Percentiles rank a stretch among this genome's conserved stretches.
Conservation (phyloP, 1,284 basidiomycete genomes). For the Rhodotorula sp. region DNA sequence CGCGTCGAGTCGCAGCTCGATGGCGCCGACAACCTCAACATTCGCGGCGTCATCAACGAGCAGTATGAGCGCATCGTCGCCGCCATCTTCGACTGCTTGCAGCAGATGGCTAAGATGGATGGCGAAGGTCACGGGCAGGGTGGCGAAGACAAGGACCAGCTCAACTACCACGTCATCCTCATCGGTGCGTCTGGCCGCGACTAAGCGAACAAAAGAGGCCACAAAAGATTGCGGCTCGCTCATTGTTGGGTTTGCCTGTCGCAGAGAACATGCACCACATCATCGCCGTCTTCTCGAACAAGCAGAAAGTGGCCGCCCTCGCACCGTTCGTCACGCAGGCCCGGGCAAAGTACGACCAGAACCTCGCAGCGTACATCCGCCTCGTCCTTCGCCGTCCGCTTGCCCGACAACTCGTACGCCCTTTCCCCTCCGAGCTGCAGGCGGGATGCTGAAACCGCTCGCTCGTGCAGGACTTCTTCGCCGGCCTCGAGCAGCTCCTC, state of each 20-base stretch:
- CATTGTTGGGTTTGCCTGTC: background rate
- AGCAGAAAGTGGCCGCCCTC: conserved; percentile 53
- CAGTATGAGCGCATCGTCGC: conserved; percentile 86
- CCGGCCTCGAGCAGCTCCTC: conserved; percentile 82
- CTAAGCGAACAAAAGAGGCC: no score
- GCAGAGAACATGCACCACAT: conserved; percentile 96
- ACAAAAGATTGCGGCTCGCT: background rate
- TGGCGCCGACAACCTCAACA: conserved; percentile 71
- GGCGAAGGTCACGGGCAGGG: conserved; percentile 52
- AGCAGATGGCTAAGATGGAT: conserved; percentile 91
- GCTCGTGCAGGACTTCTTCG: conserved; percentile 80
- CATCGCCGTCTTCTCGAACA: conserved; percentile 55
- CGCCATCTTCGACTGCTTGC: conserved; percentile 86
- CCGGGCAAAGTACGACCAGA: conserved; percentile 82
- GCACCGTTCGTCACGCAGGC: conserved; percentile 70
- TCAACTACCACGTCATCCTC: conserved; percentile 94
- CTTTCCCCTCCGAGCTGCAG: background rate
- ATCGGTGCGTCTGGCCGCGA: conserved; percentile 66
- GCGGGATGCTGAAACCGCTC: background rate
- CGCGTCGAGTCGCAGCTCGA: conserved; percentile 84
- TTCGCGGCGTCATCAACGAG: conserved; percentile 73
- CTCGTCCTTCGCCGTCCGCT: conserved; percentile 84
- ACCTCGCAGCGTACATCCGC: conserved; percentile 79
- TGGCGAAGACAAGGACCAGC: conserved; percentile 89
- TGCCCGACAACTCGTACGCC: conserved; percentile 77